phyloP scores from a whole-genome alignment of 2,329 filamentous ascomycete genomes.

The Macrophomina phaseolina region DNA sequence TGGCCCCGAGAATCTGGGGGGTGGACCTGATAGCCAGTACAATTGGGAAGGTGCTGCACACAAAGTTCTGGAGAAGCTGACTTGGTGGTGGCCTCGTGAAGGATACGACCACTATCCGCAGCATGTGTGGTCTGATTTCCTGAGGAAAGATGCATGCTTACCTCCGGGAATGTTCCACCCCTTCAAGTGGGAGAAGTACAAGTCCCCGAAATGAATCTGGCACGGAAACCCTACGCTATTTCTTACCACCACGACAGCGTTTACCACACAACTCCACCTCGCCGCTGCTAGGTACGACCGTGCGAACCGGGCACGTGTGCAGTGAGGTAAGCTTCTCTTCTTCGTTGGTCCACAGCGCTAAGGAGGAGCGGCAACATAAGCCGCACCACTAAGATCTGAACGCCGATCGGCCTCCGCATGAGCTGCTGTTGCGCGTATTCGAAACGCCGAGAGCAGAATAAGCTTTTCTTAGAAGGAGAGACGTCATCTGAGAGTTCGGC shows the following conservation, averaged over 20 bases:
- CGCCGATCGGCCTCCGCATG: background rate
- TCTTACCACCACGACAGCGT: background rate
- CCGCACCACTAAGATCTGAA: background rate
- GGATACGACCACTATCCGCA: slow-evolving; percentile 24
- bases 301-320: too few relatives aligned
- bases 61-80: slow-evolving; percentile 21
- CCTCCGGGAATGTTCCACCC: slow-evolving; percentile 27
- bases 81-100: slow-evolving; percentile 23
- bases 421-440: background rate
- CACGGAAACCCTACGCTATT: background rate
- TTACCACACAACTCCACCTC: background rate
- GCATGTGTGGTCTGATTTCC: slow-evolving; percentile 26
- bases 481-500: background rate
- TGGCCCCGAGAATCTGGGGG: slow-evolving; percentile 22
- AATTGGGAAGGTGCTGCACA: slow-evolving; percentile 26
- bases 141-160: slow-evolving; percentile 11
- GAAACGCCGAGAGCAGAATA: background rate
- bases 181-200: slow-evolving; percentile 25
- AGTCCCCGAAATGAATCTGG: slow-evolving; percentile 4
- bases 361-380: background rate
- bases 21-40: slow-evolving; percentile 23
- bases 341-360: background rate
- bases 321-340: background rate
- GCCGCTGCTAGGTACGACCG: background rate
- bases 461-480: background rate